Evolutionary conservation across 345 rosid species (phyloP), one percentile per base, ranked within the genome.

Genomic region (Clarkia xantiana): DNA sequence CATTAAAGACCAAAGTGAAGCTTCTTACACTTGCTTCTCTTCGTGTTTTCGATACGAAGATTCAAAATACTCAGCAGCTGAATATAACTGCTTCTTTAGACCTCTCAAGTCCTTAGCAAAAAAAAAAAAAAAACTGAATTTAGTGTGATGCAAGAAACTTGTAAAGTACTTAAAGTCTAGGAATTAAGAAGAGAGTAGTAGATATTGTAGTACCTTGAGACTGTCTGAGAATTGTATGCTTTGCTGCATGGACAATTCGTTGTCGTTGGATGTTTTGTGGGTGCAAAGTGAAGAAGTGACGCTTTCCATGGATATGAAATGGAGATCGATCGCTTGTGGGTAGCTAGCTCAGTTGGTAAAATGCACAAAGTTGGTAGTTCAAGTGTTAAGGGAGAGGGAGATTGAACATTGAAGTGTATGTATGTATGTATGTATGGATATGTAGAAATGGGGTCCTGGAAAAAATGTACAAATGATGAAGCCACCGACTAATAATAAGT

Each of bases 11-110:
- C 42, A 2, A n/a, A n/a, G 42, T 1, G 17, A 16, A 20, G 20
- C 10, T 34, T 48, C 67, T 83, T 67, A 81, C 96, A 71, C 49
- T 59, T 79, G 71, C 68, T 86, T 90, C 59, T 75, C 80, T 10
- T 69, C 76, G 42, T 78, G 77, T 57, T 73, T 53, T 42, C 47
- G 47, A 67, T 81, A 83, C 51, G 84, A 76, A 14, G 49, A 22
- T 71, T 90, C 97, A 56, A 81, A 86, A 63, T 83, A 75, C 15
- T 90, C 89, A 23, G 96, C 96, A 11, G 94, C 97, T 16, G 80
- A 77, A 72, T 79, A 83, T 42, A 90, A 55, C 47, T 90, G 96
- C 53, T 73, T 63, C 67, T 80, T 76, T 49, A 90, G 47, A 56
- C 60, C 73, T 82, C 75, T 90, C 71, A 90, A 65, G 45, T 86